phyloP scores from a whole-genome alignment of 2,329 filamentous ascomycete species.

The Colletotrichum horii region DNA sequence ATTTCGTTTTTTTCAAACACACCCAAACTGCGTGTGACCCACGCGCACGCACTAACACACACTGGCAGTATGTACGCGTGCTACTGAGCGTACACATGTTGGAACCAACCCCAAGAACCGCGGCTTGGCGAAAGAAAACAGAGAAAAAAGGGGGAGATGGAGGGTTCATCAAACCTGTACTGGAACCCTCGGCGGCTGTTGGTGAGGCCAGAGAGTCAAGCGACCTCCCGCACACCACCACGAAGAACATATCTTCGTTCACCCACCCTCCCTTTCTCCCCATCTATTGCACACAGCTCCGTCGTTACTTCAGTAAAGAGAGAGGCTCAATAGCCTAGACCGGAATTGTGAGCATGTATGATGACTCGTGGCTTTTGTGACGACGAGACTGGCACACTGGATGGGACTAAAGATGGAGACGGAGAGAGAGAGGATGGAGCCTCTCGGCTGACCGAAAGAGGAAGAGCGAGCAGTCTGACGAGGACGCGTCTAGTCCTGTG shows the following conservation, averaged over 20 bases:
- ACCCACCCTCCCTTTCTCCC: background rate
- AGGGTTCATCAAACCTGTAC: background rate
- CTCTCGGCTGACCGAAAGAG: background rate
- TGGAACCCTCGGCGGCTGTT: background rate
- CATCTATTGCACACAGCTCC: background rate
- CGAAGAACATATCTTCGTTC: background rate
- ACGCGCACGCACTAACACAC: background rate
- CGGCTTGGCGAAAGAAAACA: slow-evolving; percentile 7
- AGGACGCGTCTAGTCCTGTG: background rate
- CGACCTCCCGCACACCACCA: background rate
- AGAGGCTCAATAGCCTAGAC: background rate
- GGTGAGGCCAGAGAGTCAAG: background rate
- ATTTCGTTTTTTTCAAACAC: background rate
- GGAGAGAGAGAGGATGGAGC: background rate
- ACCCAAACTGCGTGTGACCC: background rate
- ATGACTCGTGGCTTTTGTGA: slow-evolving; percentile 7
- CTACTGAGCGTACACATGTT: background rate
- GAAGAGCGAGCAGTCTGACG: background rate
- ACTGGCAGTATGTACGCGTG: background rate
- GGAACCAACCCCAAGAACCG: background rate
- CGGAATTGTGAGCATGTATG: background rate
- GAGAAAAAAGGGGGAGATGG: background rate
- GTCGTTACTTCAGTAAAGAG: background rate
- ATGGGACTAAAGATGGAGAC: background rate
- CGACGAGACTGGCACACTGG: background rate